Base-by-base conservation (phyloP, 2,329 filamentous ascomycete genomes). In the Fusarium lateritium region DNA sequence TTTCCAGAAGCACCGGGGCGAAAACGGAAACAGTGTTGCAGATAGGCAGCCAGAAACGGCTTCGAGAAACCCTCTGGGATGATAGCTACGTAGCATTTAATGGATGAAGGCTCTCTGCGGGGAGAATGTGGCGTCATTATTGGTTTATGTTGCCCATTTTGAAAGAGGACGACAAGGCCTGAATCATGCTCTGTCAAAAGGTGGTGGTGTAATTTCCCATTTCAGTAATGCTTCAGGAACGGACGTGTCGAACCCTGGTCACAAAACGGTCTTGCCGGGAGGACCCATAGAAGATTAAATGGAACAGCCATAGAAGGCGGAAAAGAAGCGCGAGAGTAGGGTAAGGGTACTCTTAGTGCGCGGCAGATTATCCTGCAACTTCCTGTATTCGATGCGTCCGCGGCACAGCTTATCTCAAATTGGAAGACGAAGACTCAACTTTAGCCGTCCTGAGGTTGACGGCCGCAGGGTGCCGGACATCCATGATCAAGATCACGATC, bases 181-280 rank as follows among this genome's bases (percentile, higher is more conserved):
- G 59, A 69, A 65, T 72, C 55, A 67, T 69, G 58, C 63, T 59
- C 49, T 40, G 38, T 31, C 57, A 65, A 58, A 65, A 49, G 38
- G 45, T 59, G 60, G 52, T 63, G 56, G 63, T 74, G 50, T 55
- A 74, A 74, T 74, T 74, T 74, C 72, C 72, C 70, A 56, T 69
- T 56, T 31, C 50, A 71, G 70, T 69, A 58, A 61, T 62, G 58
- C 47, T 65, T 56, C 45, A 65, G 63, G 64, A 70, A 70, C 53
- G 31, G 54, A 63, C 45, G 53, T 64, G 43, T 54, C 47, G 49
- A 55, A 53, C 62, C 72, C 70, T 71, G 57, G 69, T 54, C 51
- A 31, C 44, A 62, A 46, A 69, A 69, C 72, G 71, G 71, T 58
- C 67, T 71, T 69, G 70, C 72, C 71, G 72, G 66, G 53, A 24